These are phyloP conservation scores for Aspergillus neoniger DNA, from an alignment of 2,329 filamentous ascomycete genomes.

Conservation along the genomic window DNA sequence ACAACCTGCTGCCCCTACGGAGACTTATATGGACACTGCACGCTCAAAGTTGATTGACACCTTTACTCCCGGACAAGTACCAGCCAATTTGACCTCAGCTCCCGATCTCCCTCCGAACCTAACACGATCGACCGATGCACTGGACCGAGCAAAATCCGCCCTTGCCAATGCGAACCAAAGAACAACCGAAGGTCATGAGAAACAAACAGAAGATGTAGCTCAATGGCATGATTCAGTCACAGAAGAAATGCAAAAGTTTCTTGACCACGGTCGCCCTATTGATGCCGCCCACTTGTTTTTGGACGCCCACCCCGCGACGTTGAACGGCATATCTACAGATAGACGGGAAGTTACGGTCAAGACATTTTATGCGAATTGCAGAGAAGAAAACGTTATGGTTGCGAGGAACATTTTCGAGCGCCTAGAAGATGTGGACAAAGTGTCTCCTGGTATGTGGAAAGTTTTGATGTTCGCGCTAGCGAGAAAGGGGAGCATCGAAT, in stretches of 20 bases:
- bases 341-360: conserved; percentile 33
- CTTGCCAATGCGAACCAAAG: not conserved
- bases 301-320: conserved; percentile 24
- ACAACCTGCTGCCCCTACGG: not conserved
- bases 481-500: conserved; percentile 40
- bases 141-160: not conserved
- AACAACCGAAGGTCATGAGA: not conserved
- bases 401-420: conserved; percentile 41
- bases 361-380: conserved; percentile 40
- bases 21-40: conserved; percentile 10
- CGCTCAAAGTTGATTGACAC: not conserved
- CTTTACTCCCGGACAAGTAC: not conserved
- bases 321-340: conserved; percentile 27
- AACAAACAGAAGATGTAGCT: not conserved
- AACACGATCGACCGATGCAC: conserved; percentile 3
- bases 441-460: conserved; percentile 40
- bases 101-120: conserved; percentile 7
- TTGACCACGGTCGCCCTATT: conserved; percentile 33
- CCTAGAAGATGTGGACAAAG: conserved; percentile 33
- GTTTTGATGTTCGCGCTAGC: conserved; percentile 39
- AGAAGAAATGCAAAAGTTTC: conserved; percentile 27
- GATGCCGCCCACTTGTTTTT: conserved; percentile 42
- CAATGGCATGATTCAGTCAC: conserved; percentile 17
- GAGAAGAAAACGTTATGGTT: conserved; percentile 39
- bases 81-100: not conserved